Evolutionary conservation across 2,329 filamentous ascomycete species (phyloP), one percentile per base, ranked within the genome.

Genomic region (Beauveria scarabaeidicola): DNA sequence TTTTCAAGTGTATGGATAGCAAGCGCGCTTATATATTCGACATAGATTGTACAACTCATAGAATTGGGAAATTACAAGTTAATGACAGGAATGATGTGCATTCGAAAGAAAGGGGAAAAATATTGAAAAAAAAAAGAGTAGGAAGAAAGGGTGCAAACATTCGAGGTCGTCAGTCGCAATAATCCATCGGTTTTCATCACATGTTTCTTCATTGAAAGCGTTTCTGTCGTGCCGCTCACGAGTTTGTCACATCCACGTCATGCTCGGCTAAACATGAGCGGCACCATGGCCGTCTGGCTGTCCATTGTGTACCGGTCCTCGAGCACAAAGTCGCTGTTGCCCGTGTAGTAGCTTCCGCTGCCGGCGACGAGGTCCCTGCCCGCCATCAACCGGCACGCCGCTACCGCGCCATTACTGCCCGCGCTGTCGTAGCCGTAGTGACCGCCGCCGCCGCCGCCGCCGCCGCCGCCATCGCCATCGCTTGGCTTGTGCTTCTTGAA

Each of bases 221-320:
- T 59, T 25, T 29, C 32, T 2, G 17, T 15, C 15, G 3, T 41
- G 36, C 17, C 7, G 9, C 5, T n/a, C 17, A n/a, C 27, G 8
- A 48, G 25, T 48, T 15, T 3, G 23, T 5, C 23, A 3, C 9
- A 25, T 13, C 9, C 23, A 17, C 48, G 27, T 61, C 64, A 74
- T 52, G 70, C 67, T 51, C 78, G 75, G 68, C 78, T 83, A 60
- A 86, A 84, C 70, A 86, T 81, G 67, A 87, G 72, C 62, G 84
- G 83, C 62, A 87, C 83, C 65, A 84, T 66, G 19, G 76, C 75
- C 53, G 77, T 80, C 66, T 74, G 75, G 64, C 78, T 81, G 62
- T 83, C 81, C 67, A 82, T 70, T 58, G 74, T 77, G 62, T 74
- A 67, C 47, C 77, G 72, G 58, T 81, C 76, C 53, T 76, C 70